Base-by-base conservation (phyloP, 108 stramenopile genomes). In the Phaeodactylum tricornutum region DNA sequence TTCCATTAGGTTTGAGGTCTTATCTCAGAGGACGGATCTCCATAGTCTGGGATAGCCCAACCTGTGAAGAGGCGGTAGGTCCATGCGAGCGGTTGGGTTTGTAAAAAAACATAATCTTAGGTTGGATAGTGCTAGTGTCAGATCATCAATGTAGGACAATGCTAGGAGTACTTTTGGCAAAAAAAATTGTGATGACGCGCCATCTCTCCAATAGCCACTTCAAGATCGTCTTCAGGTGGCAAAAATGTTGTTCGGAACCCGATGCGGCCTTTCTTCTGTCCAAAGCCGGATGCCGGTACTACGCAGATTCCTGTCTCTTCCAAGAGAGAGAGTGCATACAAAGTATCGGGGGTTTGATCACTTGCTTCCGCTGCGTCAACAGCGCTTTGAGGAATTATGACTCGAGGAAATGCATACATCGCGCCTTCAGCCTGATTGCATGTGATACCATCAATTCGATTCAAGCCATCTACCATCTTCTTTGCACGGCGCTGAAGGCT, bases 201-300 rank as follows among this genome's bases (percentile, higher is more conserved):
- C 37, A 98, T 84, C 8, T 46, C 57, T 17, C 91, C 81, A 23
- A 94, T 66, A 14, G 89, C 87, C 20, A 23, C 24, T 22, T 57
- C 44, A 66, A 94, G 72, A 29, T 81, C 61, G 25, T 83, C 79
- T 48, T 95, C 93, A 4, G 92, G 72, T 15, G 95, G 95, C 34
- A 98, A 58, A 56, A 98, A 94, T 6, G 97, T 98, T 15, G 96
- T 98, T 23, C 97, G 81, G 74, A 97, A 94, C 47, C 96, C 96
- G 52, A 57, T 84, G 5, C 96, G 87, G 16, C 94, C 96, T 24
- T 78, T 72, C 43, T 65, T 68, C 67, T 98, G 97, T 14, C 88
- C 92, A 71, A 98, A 98, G 0, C 97, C 97, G 33, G 74, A 79
- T 17, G 94, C 97, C 6, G 97, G 97, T 4, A 98, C 97, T 5